Percentiles rank a stretch among this genome's conserved stretches.
Evolutionary conservation across 768 basidiomycete genomes (phyloP).

Genomic region (Psilocybe azurescens): DNA sequence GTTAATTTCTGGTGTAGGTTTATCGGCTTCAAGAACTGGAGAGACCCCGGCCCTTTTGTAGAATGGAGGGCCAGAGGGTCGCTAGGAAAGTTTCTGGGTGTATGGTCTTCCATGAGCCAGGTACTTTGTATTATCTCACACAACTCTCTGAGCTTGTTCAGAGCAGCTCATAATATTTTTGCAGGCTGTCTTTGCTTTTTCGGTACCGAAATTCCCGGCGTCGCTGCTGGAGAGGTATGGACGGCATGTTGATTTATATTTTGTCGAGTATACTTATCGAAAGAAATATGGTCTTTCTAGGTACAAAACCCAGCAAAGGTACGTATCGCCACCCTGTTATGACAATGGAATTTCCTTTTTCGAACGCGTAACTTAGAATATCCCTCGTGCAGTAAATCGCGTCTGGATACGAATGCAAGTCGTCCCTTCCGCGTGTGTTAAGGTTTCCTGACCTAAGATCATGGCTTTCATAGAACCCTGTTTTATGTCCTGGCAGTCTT

Average conservation of each 20-base stretch:
- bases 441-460: background rate
- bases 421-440: conserved; percentile 9
- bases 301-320: conserved; percentile 21
- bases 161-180: background rate
- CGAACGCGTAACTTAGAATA: conserved; percentile 14
- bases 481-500: conserved; percentile 38
- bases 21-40: conserved; percentile 48
- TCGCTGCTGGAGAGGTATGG: conserved; percentile 22
- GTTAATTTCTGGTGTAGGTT: conserved; percentile 25
- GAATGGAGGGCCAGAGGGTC: conserved; percentile 23
- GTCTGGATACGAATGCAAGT: conserved; percentile 26
- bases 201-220: conserved; percentile 22
- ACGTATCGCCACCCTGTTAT: background rate
- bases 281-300: background rate
- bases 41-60: conserved; percentile 24
- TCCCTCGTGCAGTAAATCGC: conserved; percentile 23
- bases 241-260: background rate
- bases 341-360: background rate
- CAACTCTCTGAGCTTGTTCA: background rate
- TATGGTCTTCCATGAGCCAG: conserved; percentile 22
- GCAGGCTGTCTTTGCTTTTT: conserved; percentile 24
- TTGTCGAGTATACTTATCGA: background rate
- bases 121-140: background rate
- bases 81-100: conserved; percentile 20
- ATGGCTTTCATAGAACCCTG: conserved; percentile 24